A percentile compares a stretch with the other conserved stretches of the same genome.
Evolutionary conservation across 306 rosid species (phyloP).

Genomic region (Prunus armeniaca): DNA sequence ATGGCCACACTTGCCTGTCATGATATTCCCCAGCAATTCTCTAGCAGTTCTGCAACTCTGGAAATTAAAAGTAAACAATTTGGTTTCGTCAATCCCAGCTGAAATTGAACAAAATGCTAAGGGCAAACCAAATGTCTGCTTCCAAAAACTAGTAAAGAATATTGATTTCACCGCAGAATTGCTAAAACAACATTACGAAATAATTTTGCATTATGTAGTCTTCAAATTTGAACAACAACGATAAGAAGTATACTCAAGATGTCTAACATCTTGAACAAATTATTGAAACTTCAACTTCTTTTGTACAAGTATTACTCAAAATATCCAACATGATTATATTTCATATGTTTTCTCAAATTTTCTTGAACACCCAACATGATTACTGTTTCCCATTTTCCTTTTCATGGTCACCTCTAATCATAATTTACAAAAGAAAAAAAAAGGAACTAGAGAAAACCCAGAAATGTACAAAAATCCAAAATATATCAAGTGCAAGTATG

Average conservation of each 20-base stretch:
- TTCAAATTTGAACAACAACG: not conserved
- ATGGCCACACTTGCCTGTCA: constrained; percentile 50
- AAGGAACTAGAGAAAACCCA: not conserved
- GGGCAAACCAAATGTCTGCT: not conserved
- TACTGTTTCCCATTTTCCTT: not conserved
- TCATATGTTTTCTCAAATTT: not conserved
- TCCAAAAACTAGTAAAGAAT: not conserved
- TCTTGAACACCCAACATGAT: not conserved
- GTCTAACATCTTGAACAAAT: no score
- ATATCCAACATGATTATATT: not conserved
- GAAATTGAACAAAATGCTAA: not conserved
- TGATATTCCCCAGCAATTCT: constrained; percentile 30
- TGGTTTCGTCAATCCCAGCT: not conserved
- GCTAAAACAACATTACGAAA: not conserved
- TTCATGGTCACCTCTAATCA: not conserved
- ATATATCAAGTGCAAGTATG: not conserved
- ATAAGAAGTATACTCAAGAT: no score
- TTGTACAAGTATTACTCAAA: not conserved
- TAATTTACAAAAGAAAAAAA: not conserved
- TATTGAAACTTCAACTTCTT: not conserved
- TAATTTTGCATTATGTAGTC: not conserved
- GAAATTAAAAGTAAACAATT: constrained; percentile 10
- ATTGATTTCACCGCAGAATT: not conserved
- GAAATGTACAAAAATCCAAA: not conserved
- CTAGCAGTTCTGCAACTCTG: constrained; percentile 43